Percentiles rank a stretch among this genome's conserved stretches.
Evolutionary conservation across 345 rosid species (phyloP).

Genomic region (Salix viminalis): DNA sequence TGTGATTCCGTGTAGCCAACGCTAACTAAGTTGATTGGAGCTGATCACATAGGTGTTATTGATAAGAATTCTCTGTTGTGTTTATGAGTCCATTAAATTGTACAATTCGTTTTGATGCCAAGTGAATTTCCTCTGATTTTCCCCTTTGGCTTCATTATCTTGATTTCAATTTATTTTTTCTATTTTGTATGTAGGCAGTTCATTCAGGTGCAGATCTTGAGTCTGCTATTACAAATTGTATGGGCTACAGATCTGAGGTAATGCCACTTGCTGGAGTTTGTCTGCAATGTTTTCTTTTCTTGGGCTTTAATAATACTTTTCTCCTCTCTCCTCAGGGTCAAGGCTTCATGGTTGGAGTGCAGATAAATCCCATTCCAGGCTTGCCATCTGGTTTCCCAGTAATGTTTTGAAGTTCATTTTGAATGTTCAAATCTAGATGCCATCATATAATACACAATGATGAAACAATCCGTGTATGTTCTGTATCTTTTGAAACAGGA

Average conservation of each 20-base stretch:
- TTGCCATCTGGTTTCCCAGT: constrained; percentile 92
- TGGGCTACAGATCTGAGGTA: constrained; percentile 93
- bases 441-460: constrained; percentile 4
- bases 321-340: constrained; percentile 56
- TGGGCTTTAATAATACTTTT: constrained; percentile 18
- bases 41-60: background rate
- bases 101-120: background rate
- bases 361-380: constrained; percentile 77
- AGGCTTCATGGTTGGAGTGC: constrained; percentile 99
- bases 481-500: constrained; percentile 44
- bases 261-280: constrained; percentile 1
- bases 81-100: background rate
- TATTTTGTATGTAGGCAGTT: constrained; percentile 64
- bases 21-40: background rate
- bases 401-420: constrained; percentile 33
- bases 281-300: constrained; percentile 1
- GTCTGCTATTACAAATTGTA: constrained; percentile 85
- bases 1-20: background rate
- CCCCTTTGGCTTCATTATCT: background rate
- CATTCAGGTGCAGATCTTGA: constrained; percentile 99
- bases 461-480: constrained; percentile 11
- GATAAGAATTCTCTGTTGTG: background rate
- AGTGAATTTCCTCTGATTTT: constrained; percentile 10
- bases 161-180: background rate
- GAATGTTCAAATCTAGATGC: constrained; percentile 10